phyloP scores from a whole-genome alignment of 176 grass and related monocot species.

The Dactylis glomerata region DNA sequence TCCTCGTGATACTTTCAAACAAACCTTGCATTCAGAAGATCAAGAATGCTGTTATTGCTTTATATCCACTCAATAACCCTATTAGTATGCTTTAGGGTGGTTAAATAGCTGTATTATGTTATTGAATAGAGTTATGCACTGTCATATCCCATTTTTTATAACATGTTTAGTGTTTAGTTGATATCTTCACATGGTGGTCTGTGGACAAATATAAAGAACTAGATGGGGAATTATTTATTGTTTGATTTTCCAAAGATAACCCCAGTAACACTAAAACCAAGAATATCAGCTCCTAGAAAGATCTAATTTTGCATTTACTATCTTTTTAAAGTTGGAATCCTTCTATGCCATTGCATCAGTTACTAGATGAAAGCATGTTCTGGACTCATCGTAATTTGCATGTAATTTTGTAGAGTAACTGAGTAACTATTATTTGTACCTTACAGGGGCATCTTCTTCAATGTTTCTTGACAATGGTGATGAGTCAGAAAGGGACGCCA shows the following conservation, averaged over 20 bases:
- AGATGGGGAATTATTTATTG: neutral
- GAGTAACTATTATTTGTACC: neutral
- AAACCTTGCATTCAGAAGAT: too few relatives aligned
- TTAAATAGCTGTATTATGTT: too few relatives aligned
- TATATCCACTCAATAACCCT: too few relatives aligned
- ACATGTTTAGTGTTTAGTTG: too few relatives aligned
- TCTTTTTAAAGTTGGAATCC: neutral
- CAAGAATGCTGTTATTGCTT: too few relatives aligned
- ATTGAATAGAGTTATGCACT: too few relatives aligned
- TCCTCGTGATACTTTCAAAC: too few relatives aligned
- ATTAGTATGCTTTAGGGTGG: too few relatives aligned
- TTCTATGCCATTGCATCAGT: neutral
- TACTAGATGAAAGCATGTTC: neutral
- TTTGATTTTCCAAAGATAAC: neutral
- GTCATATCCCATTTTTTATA: too few relatives aligned
- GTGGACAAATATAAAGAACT: too few relatives aligned
- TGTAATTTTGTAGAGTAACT: neutral
- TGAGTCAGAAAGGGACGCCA: constrained; percentile 49
- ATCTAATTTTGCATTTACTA: neutral
- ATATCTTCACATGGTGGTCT: too few relatives aligned
- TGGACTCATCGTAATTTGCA: too few relatives aligned
- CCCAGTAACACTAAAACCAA: neutral
- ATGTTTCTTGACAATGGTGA: constrained; percentile 57
- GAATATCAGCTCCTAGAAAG: neutral
- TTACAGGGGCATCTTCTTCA: constrained; percentile 29